A percentile compares a stretch with the other conserved stretches of the same genome.
These are phyloP conservation scores for Pseudogymnoascus sp. DNA, from an alignment of 2,329 filamentous ascomycete genomes.

Conservation along the genomic window DNA sequence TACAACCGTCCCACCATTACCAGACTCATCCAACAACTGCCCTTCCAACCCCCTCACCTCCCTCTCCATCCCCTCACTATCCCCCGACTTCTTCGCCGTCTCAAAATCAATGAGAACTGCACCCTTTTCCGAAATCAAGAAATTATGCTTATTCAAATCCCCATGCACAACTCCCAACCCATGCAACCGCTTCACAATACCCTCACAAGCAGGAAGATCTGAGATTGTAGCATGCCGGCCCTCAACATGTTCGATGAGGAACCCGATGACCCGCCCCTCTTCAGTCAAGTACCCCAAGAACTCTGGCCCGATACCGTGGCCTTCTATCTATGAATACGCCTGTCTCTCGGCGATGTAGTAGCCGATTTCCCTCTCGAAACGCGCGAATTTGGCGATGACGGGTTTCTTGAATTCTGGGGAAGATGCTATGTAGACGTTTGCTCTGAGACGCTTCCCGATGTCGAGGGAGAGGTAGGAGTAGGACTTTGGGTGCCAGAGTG, in stretches of 20 bases:
- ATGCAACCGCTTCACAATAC: slow-evolving; percentile 29
- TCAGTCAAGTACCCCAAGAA: slow-evolving; percentile 30
- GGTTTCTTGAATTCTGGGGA: slow-evolving; percentile 16
- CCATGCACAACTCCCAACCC: slow-evolving; percentile 31
- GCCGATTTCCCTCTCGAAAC: slow-evolving; percentile 15
- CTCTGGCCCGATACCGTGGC: slow-evolving; percentile 28
- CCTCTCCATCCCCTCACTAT: slow-evolving; percentile 11
- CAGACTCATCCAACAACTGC: slow-evolving; percentile 13
- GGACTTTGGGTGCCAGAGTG: slow-evolving; percentile 30
- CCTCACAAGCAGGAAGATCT: slow-evolving; percentile 28
- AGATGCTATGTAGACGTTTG: slow-evolving; percentile 17
- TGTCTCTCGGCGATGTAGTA: slow-evolving; percentile 15
- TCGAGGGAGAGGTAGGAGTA: slow-evolving; percentile 33
- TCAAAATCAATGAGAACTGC: slow-evolving; percentile 33
- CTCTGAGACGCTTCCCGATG: slow-evolving; percentile 14
- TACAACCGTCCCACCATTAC: slow-evolving; percentile 8
- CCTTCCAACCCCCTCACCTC: slow-evolving; percentile 13
- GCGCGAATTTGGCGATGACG: slow-evolving; percentile 20
- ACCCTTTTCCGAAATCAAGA: slow-evolving; percentile 27
- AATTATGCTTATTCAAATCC: slow-evolving; percentile 35
- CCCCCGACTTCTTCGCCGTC: slow-evolving; percentile 14
- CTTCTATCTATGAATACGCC: slow-evolving; percentile 22
- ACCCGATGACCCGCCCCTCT: slow-evolving; percentile 28
- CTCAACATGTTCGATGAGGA: slow-evolving; percentile 28
- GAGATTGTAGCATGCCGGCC: slow-evolving; percentile 24